Percentiles rank a stretch among this genome's conserved stretches.
Conservation (phyloP, 75 land plant genomes). For the Cunninghamia lanceolata region DNA sequence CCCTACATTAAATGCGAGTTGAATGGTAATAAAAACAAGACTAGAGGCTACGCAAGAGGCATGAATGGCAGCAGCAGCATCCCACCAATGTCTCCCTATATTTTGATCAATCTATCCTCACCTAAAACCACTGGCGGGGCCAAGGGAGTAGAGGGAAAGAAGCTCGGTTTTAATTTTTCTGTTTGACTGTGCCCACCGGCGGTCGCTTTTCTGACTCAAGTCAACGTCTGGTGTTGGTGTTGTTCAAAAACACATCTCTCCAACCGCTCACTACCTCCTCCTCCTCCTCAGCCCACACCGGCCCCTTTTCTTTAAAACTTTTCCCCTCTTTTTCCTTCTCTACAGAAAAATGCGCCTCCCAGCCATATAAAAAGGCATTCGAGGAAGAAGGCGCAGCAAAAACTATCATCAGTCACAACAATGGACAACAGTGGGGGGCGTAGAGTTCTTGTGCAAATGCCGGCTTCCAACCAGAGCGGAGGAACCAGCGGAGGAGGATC, state of each 20-base stretch:
- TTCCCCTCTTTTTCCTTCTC: not conserved
- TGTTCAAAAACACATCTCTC: not conserved
- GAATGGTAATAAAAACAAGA: no score
- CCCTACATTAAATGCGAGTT: no score
- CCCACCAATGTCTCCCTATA: no score
- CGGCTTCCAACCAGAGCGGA: no score
- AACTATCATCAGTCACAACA: not conserved
- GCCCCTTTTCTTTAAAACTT: not conserved
- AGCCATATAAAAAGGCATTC: not conserved
- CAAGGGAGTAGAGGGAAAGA: no score
- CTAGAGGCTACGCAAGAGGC: no score
- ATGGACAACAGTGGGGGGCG: conserved; percentile 4
- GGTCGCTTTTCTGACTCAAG: conserved; percentile 2
- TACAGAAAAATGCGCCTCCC: not conserved
- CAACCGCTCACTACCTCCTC: not conserved
- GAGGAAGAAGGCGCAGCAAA: not conserved
- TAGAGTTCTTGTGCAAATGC: not conserved
- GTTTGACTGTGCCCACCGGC: not conserved
- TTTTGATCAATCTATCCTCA: no score
- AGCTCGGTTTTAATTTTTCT: not conserved
- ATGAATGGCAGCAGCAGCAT: no score
- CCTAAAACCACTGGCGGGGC: no score
- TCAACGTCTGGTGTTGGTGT: not conserved
- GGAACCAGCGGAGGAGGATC: not conserved
- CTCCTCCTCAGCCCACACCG: not conserved